phyloP scores from a whole-genome alignment of 164 flowering plant genomes.

The Warburgia ugandensis region DNA sequence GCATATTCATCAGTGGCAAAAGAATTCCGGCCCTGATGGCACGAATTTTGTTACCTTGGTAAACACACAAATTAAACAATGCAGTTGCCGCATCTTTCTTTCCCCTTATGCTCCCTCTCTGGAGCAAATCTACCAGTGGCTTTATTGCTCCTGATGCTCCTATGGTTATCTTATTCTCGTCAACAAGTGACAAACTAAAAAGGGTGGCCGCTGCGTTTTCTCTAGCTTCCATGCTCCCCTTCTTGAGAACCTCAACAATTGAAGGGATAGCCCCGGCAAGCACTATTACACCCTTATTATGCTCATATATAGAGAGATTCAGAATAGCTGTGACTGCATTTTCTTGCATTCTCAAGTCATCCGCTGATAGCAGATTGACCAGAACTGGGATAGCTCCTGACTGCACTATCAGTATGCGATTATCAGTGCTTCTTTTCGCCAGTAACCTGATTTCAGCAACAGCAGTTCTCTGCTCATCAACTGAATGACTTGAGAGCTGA shows the following conservation, averaged over 20 bases:
- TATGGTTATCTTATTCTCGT: constrained; percentile 82
- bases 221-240: constrained; percentile 73
- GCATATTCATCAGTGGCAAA: constrained; percentile 57
- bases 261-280: constrained; percentile 80
- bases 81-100: constrained; percentile 97
- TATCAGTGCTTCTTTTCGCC: constrained; percentile 85
- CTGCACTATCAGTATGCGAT: constrained; percentile 74
- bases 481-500: constrained; percentile 50
- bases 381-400: constrained; percentile 85
- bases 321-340: constrained; percentile 86
- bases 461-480: constrained; percentile 56
- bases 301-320: constrained; percentile 84
- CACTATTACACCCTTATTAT: constrained; percentile 77
- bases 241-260: constrained; percentile 70
- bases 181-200: constrained; percentile 75
- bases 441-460: constrained; percentile 63
- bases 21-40: constrained; percentile 89
- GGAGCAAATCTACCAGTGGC: constrained; percentile 73
- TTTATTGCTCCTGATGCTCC: constrained; percentile 93
- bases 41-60: constrained; percentile 83
- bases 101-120: constrained; percentile 74
- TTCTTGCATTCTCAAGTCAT: constrained; percentile 60
- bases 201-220: constrained; percentile 97
- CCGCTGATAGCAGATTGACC: constrained; percentile 55
- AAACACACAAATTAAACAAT: constrained; percentile 76